A percentile compares a stretch with the other conserved stretches of the same genome.
phyloP scores from a whole-genome alignment of 495 filamentous ascomycete species.

The Pyrenula massariospora region DNA sequence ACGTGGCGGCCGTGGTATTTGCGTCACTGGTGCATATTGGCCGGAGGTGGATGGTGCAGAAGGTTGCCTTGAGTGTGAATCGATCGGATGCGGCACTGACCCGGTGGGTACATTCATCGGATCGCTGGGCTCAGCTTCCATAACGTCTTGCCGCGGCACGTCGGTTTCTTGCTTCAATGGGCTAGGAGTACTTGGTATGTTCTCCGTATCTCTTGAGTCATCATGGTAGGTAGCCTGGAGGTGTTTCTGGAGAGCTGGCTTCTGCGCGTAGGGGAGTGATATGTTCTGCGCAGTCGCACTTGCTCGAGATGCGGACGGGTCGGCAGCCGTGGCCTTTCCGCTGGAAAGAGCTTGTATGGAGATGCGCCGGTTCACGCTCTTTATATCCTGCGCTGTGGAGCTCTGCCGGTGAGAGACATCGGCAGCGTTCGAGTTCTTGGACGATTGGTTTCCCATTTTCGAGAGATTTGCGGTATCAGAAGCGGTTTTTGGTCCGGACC shows the following conservation, averaged over 20 bases:
- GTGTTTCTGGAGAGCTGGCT: constrained; percentile 24
- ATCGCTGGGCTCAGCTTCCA: constrained; percentile 18
- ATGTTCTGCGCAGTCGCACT: constrained; percentile 23
- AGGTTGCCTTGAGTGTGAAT: constrained; percentile 15
- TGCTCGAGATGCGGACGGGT: constrained; percentile 30
- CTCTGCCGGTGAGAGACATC: neutral
- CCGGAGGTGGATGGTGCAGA: constrained; percentile 35
- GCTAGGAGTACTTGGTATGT: neutral
- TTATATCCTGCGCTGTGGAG: constrained; percentile 5
- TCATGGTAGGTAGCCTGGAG: constrained; percentile 15
- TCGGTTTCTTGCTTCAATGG: constrained; percentile 1
- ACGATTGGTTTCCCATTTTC: neutral
- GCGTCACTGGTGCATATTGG: constrained; percentile 36
- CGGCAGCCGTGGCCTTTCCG: constrained; percentile 26
- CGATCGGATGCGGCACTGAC: constrained; percentile 2
- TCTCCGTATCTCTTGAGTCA: neutral
- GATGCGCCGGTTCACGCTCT: constrained; percentile 26
- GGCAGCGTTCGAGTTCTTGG: neutral
- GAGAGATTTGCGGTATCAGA: neutral
- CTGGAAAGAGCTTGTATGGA: constrained; percentile 27
- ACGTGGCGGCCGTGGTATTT: constrained; percentile 67
- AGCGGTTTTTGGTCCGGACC: neutral
- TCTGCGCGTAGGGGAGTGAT: constrained; percentile 18
- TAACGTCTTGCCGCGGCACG: constrained; percentile 10
- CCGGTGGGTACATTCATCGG: constrained; percentile 37